Percentiles rank a stretch among this genome's conserved stretches.
phyloP scores from a whole-genome alignment of 1,284 basidiomycete genomes.

The Trichosporon asahii region DNA sequence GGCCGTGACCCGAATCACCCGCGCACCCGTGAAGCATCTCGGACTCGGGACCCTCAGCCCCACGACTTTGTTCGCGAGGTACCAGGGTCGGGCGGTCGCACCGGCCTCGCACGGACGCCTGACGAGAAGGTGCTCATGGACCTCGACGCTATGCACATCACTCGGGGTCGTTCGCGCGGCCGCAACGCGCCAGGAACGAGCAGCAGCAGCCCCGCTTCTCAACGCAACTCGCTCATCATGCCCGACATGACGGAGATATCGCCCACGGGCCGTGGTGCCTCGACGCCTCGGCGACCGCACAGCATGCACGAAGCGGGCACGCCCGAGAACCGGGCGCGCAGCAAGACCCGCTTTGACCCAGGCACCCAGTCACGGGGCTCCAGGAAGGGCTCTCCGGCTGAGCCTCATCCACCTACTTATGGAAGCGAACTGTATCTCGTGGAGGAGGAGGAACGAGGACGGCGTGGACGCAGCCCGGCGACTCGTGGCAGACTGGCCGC shows the following conservation, averaged over 20 bases:
- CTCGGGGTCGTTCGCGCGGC: constrained; percentile 3
- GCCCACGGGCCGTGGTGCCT: neutral
- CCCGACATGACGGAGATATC: neutral
- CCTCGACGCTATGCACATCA: constrained; percentile 6
- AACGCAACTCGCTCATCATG: neutral
- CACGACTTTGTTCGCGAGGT: neutral
- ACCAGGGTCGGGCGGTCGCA: neutral
- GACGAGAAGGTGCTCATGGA: constrained; percentile 4
- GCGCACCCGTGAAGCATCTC: neutral
- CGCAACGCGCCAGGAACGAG: neutral
- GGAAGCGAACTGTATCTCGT: neutral
- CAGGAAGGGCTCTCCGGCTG: neutral
- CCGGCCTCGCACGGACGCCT: neutral
- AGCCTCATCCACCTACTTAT: neutral
- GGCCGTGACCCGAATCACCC: neutral
- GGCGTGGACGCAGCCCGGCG: neutral
- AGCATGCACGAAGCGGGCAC: constrained; percentile 4
- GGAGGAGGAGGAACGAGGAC: constrained; percentile 3
- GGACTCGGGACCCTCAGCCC: neutral
- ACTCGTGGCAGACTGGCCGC: neutral
- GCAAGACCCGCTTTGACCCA: constrained; percentile 5
- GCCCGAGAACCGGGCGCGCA: neutral
- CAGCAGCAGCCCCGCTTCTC: neutral
- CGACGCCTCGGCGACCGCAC: neutral
- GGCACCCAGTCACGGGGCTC: neutral